Evolutionary conservation across 225 moss, liverwort and hornwort genomes (phyloP).

Genomic region (Polytrichum commune): DNA sequence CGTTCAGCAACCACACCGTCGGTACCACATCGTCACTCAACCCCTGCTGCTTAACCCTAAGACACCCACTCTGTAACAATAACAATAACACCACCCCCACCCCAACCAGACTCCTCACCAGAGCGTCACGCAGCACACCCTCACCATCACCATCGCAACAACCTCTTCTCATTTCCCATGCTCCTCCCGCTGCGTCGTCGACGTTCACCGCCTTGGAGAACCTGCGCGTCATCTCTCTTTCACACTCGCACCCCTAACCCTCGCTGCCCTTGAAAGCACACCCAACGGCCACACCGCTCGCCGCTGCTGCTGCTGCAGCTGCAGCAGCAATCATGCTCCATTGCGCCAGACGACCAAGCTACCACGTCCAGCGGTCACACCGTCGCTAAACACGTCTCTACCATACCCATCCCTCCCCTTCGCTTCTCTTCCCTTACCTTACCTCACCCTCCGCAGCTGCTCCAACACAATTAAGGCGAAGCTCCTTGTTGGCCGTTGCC

Average conservation of each 20-base stretch:
- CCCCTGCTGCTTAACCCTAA: slow-evolving; percentile 32
- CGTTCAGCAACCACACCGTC: slow-evolving; percentile 22
- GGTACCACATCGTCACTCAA: slow-evolving; percentile 63
- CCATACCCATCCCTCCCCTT: too few relatives aligned
- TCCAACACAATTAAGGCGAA: too few relatives aligned
- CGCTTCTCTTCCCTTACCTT: too few relatives aligned
- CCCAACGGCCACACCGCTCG: slow-evolving; percentile 8
- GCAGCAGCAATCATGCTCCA: slow-evolving; percentile 1
- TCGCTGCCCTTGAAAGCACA: slow-evolving; percentile 14
- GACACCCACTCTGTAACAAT: not conserved
- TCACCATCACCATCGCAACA: slow-evolving; percentile 6
- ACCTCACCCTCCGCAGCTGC: too few relatives aligned
- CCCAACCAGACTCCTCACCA: slow-evolving; percentile 26
- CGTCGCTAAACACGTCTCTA: too few relatives aligned
- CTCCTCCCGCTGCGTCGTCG: slow-evolving; percentile 14
- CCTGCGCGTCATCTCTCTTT: slow-evolving; percentile 52
- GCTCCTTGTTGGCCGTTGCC: too few relatives aligned
- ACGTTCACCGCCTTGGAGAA: slow-evolving; percentile 32
- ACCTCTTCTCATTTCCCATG: not conserved
- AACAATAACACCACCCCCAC: slow-evolving; percentile 10
- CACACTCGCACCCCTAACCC: slow-evolving; percentile 8
- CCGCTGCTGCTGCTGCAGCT: not conserved
- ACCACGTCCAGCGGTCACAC: too few relatives aligned
- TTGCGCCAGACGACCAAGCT: not conserved
- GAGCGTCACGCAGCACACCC: not conserved